Base-by-base conservation (phyloP, 768 basidiomycete species). In the Mycena latifolia region DNA sequence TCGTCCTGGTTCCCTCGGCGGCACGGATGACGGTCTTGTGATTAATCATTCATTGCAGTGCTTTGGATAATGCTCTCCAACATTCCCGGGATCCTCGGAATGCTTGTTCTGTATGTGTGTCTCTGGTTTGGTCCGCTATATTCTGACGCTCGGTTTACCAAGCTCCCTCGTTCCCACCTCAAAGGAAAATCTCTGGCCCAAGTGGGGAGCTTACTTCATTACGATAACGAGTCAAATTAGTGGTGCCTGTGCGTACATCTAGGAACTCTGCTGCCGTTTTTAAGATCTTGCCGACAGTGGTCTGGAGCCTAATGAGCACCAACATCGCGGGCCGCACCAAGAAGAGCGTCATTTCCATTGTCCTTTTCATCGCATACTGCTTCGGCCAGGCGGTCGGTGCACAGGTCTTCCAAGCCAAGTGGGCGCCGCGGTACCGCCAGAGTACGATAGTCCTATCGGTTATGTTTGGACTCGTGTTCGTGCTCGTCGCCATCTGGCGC, bases 331-430 rank as follows among this genome's bases (percentile, higher is more conserved):
- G 55, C 11, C 41, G 55, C 20, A 56, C 55, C 1, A 56, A 56
- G 28, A 56, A 56, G 41, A 56, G 55, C 15, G 55, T 46, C 43
- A 31, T 56, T 1, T 56, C 55, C n/a, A 27, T 56, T 2, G 55
- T 56, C 22, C 0, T 56, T 31, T 56, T 56, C 43, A 24, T 24
- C 3, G 55, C 55, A 8, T 56, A 56, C 22, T 56, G 55, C 29
- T 56, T 45, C 43, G 55, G 55, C 10, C 28, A 56, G 5, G 55
- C 55, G 14, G 43, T 56, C 8, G 55, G 55, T 33, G 55, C 43
- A 7, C 55, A 56, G 43, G 43, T 56, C 43, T 56, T 56, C 43
- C 55, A 56, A 46, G 55, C 55, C 29, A 56, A 56, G 15, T 56
- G 55, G 55, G 55, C 55, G 20, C 55, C 55, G 3, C 55, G 41